Percentiles rank a stretch among this genome's conserved stretches.
Evolutionary conservation across 139 green algal genomes (phyloP).

Genomic region (Chlorella sp.): DNA sequence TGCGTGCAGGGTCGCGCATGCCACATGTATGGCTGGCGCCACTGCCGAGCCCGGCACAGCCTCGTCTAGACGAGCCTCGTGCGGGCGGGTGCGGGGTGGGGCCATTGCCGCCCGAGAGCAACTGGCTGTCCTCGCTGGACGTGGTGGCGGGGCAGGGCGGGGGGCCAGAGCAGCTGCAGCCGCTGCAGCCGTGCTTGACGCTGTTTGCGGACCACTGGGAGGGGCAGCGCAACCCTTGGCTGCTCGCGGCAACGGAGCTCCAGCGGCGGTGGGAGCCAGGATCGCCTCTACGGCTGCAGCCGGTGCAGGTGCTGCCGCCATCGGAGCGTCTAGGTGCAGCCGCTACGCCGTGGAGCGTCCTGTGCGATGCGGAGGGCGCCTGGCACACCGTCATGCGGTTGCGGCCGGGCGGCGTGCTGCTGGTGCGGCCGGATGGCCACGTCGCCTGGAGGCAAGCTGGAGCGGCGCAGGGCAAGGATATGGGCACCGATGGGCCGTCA

Average conservation of each 20-base stretch:
- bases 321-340: no score
- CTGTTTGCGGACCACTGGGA: neutral
- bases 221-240: neutral
- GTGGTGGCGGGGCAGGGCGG: no score
- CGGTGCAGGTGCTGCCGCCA: neutral
- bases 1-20: neutral
- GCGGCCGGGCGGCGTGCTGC: neutral
- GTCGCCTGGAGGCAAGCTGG: no score
- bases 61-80: no score
- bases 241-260: neutral
- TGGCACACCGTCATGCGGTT: neutral
- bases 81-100: no score
- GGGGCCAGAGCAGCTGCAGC: no score
- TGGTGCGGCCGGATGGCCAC: neutral
- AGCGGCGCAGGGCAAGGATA: no score
- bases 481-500: no score
- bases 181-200: neutral
- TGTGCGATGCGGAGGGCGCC: neutral
- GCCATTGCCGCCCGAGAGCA: no score
- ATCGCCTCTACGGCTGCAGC: no score
- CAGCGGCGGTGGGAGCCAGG: neutral
- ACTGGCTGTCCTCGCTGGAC: no score
- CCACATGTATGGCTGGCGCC: neutral
- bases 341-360: neutral
- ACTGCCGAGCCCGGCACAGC: no score